Conservation (phyloP, 2,329 filamentous ascomycete species). For the Cordyceps cicadae region DNA sequence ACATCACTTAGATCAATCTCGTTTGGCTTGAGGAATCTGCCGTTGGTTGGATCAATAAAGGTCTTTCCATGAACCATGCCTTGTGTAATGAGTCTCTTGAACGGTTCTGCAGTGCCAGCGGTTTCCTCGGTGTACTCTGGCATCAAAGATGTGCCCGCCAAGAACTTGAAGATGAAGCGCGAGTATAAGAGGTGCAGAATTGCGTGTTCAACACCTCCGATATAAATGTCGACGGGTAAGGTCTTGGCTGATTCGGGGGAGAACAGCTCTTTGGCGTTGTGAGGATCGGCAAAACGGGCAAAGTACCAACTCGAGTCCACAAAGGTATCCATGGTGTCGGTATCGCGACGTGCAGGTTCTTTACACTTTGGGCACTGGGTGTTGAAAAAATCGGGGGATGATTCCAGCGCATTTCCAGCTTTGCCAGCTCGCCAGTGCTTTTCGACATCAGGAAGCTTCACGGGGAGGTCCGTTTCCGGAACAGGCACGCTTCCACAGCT, state of each 20-base stretch:
- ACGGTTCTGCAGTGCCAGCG: conserved; percentile 56
- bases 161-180: conserved; percentile 83
- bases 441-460: conserved; percentile 62
- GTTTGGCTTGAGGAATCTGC: conserved; percentile 66
- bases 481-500: conserved; percentile 74
- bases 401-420: conserved; percentile 68
- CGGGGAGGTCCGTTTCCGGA: conserved; percentile 66
- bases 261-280: conserved; percentile 55
- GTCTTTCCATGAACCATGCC: conserved; percentile 92
- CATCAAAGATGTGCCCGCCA: conserved; percentile 49
- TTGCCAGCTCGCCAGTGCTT: conserved; percentile 60
- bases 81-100: conserved; percentile 74
- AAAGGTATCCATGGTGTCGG: conserved; percentile 94
- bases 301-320: conserved; percentile 95
- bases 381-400: conserved; percentile 64
- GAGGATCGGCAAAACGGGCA: conserved; percentile 66
- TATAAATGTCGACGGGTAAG: conserved; percentile 78
- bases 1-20: conserved; percentile 60
- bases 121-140: conserved; percentile 29
- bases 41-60: conserved; percentile 63
- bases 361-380: conserved; percentile 67
- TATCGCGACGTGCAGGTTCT: conserved; percentile 66
- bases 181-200: conserved; percentile 85
- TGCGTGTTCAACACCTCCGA: conserved; percentile 84
- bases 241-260: conserved; percentile 47